Percentiles rank a stretch among this genome's conserved stretches.
Evolutionary conservation across 345 rosid genomes (phyloP).

Genomic region (Conringia planisiliqua): DNA sequence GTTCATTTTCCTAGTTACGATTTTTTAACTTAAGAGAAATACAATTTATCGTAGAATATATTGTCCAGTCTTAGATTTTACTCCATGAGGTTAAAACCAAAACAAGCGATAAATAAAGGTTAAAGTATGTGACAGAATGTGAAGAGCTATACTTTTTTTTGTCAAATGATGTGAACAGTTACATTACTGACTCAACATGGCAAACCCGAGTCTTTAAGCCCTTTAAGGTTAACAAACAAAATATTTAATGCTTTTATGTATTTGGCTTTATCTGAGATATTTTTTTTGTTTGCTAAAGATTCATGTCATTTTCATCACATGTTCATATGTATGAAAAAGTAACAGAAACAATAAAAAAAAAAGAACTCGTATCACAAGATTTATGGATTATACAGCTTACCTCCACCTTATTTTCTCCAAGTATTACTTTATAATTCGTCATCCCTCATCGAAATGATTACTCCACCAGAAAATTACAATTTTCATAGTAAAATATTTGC

Average conservation of each 20-base stretch:
- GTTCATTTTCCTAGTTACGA: no score
- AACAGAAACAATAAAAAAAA: neutral
- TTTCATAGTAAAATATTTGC: neutral
- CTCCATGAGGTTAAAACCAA: no score
- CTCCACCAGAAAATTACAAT: neutral
- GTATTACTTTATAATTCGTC: neutral
- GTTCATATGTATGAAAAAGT: neutral
- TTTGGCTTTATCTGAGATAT: neutral
- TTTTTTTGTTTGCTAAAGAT: neutral
- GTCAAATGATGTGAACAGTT: neutral
- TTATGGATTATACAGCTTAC: neutral
- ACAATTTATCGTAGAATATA: no score
- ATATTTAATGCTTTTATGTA: neutral
- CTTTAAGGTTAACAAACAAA: neutral
- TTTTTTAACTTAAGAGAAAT: no score
- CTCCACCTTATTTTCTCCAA: neutral
- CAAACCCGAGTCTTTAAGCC: neutral
- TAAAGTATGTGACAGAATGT: no score
- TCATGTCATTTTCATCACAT: neutral
- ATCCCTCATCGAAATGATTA: neutral
- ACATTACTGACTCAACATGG: conserved; percentile 5
- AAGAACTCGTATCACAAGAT: neutral
- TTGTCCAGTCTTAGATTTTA: no score
- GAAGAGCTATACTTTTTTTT: no score
- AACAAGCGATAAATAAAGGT: no score